Base-by-base conservation (phyloP, 1,139 yeast genomes). In the Eremothecium coryli region DNA sequence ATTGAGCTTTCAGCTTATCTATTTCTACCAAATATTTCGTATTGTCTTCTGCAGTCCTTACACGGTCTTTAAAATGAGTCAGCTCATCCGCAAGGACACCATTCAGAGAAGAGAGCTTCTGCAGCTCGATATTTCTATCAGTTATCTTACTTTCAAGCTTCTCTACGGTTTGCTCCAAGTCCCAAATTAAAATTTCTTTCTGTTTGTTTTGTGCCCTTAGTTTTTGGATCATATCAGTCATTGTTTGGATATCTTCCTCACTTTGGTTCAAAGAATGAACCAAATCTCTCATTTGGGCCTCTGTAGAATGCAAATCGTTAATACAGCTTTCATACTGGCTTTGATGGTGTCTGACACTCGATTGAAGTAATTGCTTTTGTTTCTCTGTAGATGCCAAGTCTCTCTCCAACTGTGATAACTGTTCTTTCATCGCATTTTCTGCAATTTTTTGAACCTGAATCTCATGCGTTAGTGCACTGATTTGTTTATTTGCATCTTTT, bases 231-330 rank as follows among this genome's bases (percentile, higher is more conserved):
- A 71, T 60, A 4, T 68, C 60, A 41, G 81, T 88, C 39, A 78
- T 67, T 12, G 73, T 64, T 41, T 72, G 66, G 20, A 74, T 65
- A 48, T 82, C 90, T 33, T 69, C 73, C 41, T 71, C 70, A 9
- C 76, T 67, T 31, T 72, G 65, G 10, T 63, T 62, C 38, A 79
- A 61, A 17, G 76, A 69, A 29, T 64, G 71, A 40, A 67, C 68
- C 3, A 71, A 62, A 21, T 78, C 85, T 15, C 61, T 58, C 38
- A 78, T 62, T 45, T 84, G 52, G 32, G 78, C 68, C 50, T 88
- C 95, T 1, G 93, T 90, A 39, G 74, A 70, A 49, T 85, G 94
- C 23, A 86, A 64, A 47, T 82, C 82, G 40, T 68, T 66, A 48
- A 71, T 75, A 50, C 84, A 82, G 44, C 80, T 84, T 31, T 82